Evolutionary conservation across 176 grass and related monocot genomes (phyloP).

Genomic region (Avena insularis): DNA sequence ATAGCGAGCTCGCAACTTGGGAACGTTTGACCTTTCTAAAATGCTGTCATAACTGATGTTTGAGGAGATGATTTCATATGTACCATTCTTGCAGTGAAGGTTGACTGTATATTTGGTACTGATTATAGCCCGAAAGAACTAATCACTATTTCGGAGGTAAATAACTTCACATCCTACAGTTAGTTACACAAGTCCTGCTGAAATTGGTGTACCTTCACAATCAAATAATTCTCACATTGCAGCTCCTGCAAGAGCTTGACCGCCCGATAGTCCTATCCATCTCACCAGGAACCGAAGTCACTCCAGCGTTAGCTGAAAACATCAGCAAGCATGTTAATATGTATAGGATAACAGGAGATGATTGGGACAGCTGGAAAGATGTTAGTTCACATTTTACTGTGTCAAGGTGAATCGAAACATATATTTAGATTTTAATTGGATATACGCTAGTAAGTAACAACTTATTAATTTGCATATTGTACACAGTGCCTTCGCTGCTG

Average conservation of each 20-base stretch:
- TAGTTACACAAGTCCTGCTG: background rate
- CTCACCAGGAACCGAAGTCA: slow-evolving; percentile 76
- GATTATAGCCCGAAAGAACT: slow-evolving; percentile 85
- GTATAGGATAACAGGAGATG: slow-evolving; percentile 91
- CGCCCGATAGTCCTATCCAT: slow-evolving; percentile 75
- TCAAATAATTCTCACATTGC: slow-evolving; percentile 41
- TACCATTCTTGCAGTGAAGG: slow-evolving; percentile 68
- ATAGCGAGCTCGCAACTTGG: slow-evolving; percentile 1
- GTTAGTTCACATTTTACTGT: slow-evolving; percentile 78
- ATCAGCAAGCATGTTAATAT: slow-evolving; percentile 77
- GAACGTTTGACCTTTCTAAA: slow-evolving; percentile 1
- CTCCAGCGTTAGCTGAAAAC: slow-evolving; percentile 62
- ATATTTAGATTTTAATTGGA: slow-evolving; percentile 28
- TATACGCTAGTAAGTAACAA: slow-evolving; percentile 26
- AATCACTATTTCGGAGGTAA: slow-evolving; percentile 78
- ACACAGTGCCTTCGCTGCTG: slow-evolving; percentile 71
- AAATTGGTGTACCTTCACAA: slow-evolving; percentile 19
- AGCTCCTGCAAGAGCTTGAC: slow-evolving; percentile 79
- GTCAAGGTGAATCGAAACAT: slow-evolving; percentile 60
- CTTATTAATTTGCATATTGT: slow-evolving; percentile 35
- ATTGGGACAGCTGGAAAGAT: slow-evolving; percentile 91
- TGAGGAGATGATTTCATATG: background rate
- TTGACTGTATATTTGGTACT: slow-evolving; percentile 90
- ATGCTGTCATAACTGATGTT: background rate
- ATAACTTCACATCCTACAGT: slow-evolving; percentile 9